These are phyloP conservation scores for Brassica carinata DNA, from an alignment of 345 rosid genomes.

Conservation along the genomic window DNA sequence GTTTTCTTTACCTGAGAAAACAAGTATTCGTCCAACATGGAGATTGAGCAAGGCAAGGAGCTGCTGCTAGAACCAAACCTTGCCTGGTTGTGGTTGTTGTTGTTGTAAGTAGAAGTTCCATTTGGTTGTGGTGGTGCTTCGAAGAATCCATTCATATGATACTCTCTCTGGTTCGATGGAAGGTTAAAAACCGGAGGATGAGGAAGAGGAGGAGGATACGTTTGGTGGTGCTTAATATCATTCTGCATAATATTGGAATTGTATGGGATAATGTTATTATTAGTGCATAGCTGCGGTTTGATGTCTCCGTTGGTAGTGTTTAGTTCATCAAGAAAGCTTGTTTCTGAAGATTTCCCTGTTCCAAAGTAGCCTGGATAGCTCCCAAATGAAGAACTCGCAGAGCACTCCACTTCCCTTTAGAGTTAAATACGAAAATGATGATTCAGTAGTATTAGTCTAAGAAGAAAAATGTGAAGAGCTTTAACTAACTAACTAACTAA, in stretches of 20 bases:
- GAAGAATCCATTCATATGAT: conserved; percentile 58
- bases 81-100: conserved; percentile 41
- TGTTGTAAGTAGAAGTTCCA: conserved; percentile 34
- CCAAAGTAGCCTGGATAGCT: conserved; percentile 71
- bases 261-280: conserved; percentile 37
- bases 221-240: conserved; percentile 50
- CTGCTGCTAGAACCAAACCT: conserved; percentile 58
- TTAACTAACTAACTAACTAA: too few relatives aligned
- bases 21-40: conserved; percentile 60
- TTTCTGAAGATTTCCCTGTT: conserved; percentile 60
- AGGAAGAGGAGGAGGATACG: conserved; percentile 38
- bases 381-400: conserved; percentile 72
- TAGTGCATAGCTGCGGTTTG: conserved; percentile 38
- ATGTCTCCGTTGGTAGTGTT: conserved; percentile 47
- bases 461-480: conserved; percentile 1
- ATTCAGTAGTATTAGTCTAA: neutral
- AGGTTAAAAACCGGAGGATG: conserved; percentile 46
- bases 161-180: conserved; percentile 55
- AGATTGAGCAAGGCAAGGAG: conserved; percentile 54
- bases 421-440: neutral
- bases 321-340: conserved; percentile 60
- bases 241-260: conserved; percentile 52
- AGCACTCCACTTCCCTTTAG: conserved; percentile 69
- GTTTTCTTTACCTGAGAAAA: conserved; percentile 51
- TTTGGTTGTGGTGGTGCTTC: conserved; percentile 52